phyloP scores from a whole-genome alignment of 768 basidiomycete species.

The Pholiota conissans region DNA sequence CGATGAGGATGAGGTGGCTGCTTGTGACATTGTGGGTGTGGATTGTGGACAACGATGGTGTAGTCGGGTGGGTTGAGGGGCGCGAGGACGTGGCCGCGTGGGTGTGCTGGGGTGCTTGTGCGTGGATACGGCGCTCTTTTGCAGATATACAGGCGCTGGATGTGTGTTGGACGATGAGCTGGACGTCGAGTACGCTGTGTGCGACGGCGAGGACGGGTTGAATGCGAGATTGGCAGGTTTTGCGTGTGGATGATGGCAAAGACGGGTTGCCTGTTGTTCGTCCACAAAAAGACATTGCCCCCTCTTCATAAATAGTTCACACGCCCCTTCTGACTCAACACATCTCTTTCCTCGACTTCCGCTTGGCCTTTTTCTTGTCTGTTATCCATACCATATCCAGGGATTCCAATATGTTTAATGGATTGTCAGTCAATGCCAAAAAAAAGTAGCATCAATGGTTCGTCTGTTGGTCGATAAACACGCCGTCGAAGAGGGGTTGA shows the following conservation, averaged over 20 bases:
- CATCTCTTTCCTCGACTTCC: neutral
- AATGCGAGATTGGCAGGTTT: neutral
- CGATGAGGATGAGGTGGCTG: constrained; percentile 25
- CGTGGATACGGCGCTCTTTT: neutral
- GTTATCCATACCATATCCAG: too few relatives aligned
- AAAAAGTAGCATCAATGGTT: too few relatives aligned
- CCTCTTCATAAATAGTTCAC: constrained; percentile 8
- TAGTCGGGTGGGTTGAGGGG: constrained; percentile 3
- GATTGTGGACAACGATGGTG: neutral
- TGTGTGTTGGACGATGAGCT: neutral
- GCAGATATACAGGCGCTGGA: neutral
- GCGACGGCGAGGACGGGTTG: neutral
- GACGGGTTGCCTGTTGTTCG: constrained; percentile 5
- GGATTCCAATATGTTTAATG: too few relatives aligned
- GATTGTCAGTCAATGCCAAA: too few relatives aligned
- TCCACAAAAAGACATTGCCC: constrained; percentile 15
- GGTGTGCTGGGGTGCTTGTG: neutral
- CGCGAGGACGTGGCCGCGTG: constrained; percentile 15
- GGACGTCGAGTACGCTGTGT: neutral
- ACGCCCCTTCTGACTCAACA: constrained; percentile 8
- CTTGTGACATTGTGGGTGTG: constrained; percentile 21
- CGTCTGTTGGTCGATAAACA: too few relatives aligned
- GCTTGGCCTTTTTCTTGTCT: too few relatives aligned
- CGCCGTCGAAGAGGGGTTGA: too few relatives aligned
- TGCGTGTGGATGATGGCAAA: constrained; percentile 9